These are phyloP conservation scores for Fraxinus platypoda DNA, from an alignment of 305 asterid species.

Conservation along the genomic window DNA sequence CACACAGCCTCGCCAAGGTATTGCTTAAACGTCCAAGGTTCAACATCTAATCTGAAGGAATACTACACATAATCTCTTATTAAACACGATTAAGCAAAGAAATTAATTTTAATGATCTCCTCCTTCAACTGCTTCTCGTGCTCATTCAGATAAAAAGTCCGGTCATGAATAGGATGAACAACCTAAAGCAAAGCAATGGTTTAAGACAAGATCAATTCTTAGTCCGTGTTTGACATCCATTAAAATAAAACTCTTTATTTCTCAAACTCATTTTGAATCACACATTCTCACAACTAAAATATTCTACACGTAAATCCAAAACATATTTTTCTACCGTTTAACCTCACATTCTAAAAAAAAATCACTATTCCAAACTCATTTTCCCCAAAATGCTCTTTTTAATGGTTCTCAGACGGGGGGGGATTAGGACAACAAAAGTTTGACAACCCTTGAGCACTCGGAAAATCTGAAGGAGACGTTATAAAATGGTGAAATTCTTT, in stretches of 20 bases:
- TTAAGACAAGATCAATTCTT: slow-evolving; percentile 3
- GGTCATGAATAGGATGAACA: slow-evolving; percentile 76
- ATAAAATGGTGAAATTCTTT: slow-evolving; percentile 53
- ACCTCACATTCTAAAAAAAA: no score
- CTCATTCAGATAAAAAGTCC: slow-evolving; percentile 59
- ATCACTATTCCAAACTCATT: no score
- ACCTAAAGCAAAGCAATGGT: slow-evolving; percentile 39
- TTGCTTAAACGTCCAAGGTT: slow-evolving; percentile 82
- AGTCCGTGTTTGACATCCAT: not conserved
- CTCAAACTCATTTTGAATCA: no score
- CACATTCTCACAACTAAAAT: no score
- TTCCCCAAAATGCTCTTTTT: no score
- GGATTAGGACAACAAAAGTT: not conserved
- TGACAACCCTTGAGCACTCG: slow-evolving; percentile 29
- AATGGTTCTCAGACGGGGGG: no score
- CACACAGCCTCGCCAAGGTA: slow-evolving; percentile 75
- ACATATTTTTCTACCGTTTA: no score
- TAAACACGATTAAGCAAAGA: not conserved
- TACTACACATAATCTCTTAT: not conserved
- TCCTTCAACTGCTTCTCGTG: slow-evolving; percentile 60
- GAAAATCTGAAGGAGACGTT: slow-evolving; percentile 41
- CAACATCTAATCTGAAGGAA: slow-evolving; percentile 42
- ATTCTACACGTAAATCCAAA: no score
- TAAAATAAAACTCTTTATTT: no score
- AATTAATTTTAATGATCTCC: slow-evolving; percentile 49